Conservation (phyloP, 2,329 filamentous ascomycete genomes). For the Cercospora brassicicola region DNA sequence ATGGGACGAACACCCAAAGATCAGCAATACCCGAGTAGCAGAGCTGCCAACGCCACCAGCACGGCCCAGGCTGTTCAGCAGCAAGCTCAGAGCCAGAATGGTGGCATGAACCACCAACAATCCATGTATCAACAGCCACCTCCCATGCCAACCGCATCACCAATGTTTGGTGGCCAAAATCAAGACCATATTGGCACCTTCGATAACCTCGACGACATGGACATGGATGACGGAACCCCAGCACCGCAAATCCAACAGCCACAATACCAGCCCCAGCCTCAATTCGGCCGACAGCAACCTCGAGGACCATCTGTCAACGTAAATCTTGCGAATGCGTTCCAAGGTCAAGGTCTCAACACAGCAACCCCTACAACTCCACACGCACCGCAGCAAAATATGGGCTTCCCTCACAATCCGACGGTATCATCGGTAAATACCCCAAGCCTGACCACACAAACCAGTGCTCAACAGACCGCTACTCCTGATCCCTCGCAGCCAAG, state of each 20-base stretch:
- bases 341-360: constrained; percentile 72
- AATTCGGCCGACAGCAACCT: constrained; percentile 58
- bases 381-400: constrained; percentile 63
- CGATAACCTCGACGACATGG: constrained; percentile 83
- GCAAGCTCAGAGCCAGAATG: constrained; percentile 34
- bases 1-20: constrained; percentile 43
- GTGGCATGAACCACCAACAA: constrained; percentile 25
- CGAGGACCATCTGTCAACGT: constrained; percentile 73
- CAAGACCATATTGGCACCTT: constrained; percentile 37
- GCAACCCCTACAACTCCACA: constrained; percentile 86
- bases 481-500: constrained; percentile 68
- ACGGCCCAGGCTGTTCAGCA: constrained; percentile 40
- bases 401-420: constrained; percentile 87
- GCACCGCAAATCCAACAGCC: constrained; percentile 40
- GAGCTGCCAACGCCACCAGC: constrained; percentile 38
- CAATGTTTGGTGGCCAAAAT: constrained; percentile 37
- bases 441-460: constrained; percentile 76
- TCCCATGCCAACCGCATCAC: constrained; percentile 28
- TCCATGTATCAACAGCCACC: constrained; percentile 23
- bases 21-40: constrained; percentile 39
- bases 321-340: constrained; percentile 69
- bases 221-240: constrained; percentile 92
- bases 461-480: constrained; percentile 60
- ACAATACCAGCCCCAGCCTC: constrained; percentile 48
- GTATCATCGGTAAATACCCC: constrained; percentile 97